Evolutionary conservation across 2,329 filamentous ascomycete genomes (phyloP).

Genomic region (Cadophora malorum): DNA sequence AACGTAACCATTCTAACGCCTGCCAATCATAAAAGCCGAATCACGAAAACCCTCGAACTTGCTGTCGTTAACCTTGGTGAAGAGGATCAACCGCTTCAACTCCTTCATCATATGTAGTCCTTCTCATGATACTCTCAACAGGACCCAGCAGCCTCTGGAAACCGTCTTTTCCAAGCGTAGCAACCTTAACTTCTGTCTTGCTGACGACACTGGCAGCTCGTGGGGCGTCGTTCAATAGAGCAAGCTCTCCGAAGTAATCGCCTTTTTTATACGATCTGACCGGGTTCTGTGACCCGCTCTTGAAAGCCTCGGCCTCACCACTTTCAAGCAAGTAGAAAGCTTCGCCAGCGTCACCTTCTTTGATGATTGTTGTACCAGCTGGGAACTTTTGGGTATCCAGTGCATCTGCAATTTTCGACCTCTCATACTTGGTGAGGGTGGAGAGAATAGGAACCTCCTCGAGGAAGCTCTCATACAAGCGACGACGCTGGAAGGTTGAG

Average conservation of each 20-base stretch:
- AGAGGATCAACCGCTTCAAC: conserved; percentile 74
- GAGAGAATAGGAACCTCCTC: conserved; percentile 89
- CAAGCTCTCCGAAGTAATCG: conserved; percentile 96
- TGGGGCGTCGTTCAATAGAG: conserved; percentile 90
- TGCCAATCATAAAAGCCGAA: conserved; percentile 29
- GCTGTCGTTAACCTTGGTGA: conserved; percentile 47
- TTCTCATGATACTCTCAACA: conserved; percentile 92
- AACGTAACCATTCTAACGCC: conserved; percentile 44
- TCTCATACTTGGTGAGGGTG: conserved; percentile 87
- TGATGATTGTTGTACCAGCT: conserved; percentile 82
- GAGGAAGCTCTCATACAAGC: conserved; percentile 97
- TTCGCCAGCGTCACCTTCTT: conserved; percentile 88
- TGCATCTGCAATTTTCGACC: conserved; percentile 96
- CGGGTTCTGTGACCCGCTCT: conserved; percentile 70
- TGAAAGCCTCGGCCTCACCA: conserved; percentile 87
- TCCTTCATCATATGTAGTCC: conserved; percentile 65
- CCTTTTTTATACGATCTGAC: conserved; percentile 88
- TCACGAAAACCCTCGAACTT: conserved; percentile 31
- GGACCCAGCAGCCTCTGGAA: conserved; percentile 93
- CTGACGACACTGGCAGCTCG: conserved; percentile 89
- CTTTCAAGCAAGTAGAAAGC: conserved; percentile 91
- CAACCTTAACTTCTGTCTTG: conserved; percentile 88
- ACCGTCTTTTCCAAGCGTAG: conserved; percentile 88
- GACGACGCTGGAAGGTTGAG: conserved; percentile 91
- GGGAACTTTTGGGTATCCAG: conserved; percentile 89